Evolutionary conservation across 2,329 filamentous ascomycete species (phyloP).

Genomic region (Fusarium newnesense): DNA sequence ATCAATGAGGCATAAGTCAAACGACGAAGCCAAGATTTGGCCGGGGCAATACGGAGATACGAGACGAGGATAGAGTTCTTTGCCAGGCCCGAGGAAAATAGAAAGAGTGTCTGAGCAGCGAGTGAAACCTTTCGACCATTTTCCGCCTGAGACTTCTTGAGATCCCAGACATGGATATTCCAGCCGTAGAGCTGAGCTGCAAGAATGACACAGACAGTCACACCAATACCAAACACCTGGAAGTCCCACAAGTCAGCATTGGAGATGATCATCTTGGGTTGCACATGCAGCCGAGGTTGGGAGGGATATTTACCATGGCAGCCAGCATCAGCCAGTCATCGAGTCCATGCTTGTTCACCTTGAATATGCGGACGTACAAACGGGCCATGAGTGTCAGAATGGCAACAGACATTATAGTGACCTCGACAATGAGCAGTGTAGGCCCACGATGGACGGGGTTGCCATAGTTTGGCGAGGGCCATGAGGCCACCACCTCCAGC

Average conservation of each 20-base stretch:
- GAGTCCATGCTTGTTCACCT: constrained; percentile 48
- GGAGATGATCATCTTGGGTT: neutral
- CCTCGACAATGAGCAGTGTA: constrained; percentile 51
- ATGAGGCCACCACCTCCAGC: constrained; percentile 48
- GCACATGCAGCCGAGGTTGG: constrained; percentile 29
- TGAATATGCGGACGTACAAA: constrained; percentile 50
- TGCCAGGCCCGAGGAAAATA: constrained; percentile 51
- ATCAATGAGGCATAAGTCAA: constrained; percentile 45
- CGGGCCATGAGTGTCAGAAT: constrained; percentile 49
- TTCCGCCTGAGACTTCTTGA: constrained; percentile 41
- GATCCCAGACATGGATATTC: constrained; percentile 53
- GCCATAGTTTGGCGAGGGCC: constrained; percentile 53
- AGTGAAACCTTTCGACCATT: constrained; percentile 52
- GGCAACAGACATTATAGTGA: constrained; percentile 49
- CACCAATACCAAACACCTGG: constrained; percentile 49
- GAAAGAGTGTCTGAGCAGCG: constrained; percentile 53
- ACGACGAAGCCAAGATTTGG: constrained; percentile 47
- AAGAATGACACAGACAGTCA: constrained; percentile 50
- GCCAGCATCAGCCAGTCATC: constrained; percentile 57
- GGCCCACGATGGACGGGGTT: constrained; percentile 52
- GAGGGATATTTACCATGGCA: constrained; percentile 47
- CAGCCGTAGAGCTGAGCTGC: constrained; percentile 51
- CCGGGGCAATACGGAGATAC: constrained; percentile 53
- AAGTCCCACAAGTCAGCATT: constrained; percentile 23
- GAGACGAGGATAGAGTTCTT: constrained; percentile 55